Percentiles rank a stretch among this genome's conserved stretches.
phyloP scores from a whole-genome alignment of 73 alveolate genomes.

The Paramecium caudatum region DNA sequence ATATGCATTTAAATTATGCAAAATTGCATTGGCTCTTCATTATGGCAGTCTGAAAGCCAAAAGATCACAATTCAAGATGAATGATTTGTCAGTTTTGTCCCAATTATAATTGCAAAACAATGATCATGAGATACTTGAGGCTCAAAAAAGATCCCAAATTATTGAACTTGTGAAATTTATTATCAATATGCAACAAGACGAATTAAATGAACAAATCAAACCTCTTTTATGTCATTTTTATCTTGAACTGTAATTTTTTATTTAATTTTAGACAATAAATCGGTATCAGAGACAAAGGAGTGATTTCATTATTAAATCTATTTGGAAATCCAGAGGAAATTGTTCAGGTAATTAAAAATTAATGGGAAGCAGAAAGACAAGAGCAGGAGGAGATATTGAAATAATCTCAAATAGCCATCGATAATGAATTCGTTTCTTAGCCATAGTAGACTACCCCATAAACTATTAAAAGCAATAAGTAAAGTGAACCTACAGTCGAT shows the following conservation, averaged over 20 bases:
- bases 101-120: conserved; percentile 43
- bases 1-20: conserved; percentile 68
- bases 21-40: conserved; percentile 67
- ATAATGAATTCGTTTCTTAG: conserved; percentile 23
- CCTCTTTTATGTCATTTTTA: conserved; percentile 74
- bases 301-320: conserved; percentile 58
- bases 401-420: conserved; percentile 41
- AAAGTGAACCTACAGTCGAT: not conserved
- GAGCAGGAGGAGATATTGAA: conserved; percentile 55
- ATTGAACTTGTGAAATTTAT: conserved; percentile 70
- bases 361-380: conserved; percentile 67
- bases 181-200: conserved; percentile 57
- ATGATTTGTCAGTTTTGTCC: conserved; percentile 59
- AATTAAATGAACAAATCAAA: conserved; percentile 71
- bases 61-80: not conserved
- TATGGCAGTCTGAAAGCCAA: conserved; percentile 68
- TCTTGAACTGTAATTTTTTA: conserved; percentile 16
- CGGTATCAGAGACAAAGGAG: conserved; percentile 59
- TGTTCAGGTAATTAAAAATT: conserved; percentile 43
- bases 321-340: conserved; percentile 74
- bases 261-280: conserved; percentile 18
- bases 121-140: conserved; percentile 73
- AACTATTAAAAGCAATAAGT: not conserved
- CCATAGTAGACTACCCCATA: conserved; percentile 12
- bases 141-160: conserved; percentile 69